These are phyloP conservation scores for Endocarpon pusillum DNA, from an alignment of 495 filamentous ascomycete genomes.

Conservation along the genomic window DNA sequence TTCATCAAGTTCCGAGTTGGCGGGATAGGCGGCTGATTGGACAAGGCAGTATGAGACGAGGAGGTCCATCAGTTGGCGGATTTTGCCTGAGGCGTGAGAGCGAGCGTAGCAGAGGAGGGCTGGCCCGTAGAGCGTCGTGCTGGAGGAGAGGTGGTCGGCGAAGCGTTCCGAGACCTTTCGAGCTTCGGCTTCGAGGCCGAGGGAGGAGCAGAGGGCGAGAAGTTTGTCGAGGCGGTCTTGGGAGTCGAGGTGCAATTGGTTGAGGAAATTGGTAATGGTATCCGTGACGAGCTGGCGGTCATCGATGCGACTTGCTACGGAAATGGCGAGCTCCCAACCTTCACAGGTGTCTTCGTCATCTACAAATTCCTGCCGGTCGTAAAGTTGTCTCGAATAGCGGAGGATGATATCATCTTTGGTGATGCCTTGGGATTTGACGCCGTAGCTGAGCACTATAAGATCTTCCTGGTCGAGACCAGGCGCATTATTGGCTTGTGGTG, in stretches of 20 bases:
- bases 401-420: slow-evolving; percentile 53
- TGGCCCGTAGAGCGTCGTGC: slow-evolving; percentile 56
- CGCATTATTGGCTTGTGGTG: slow-evolving; percentile 16
- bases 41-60: slow-evolving; percentile 73
- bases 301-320: slow-evolving; percentile 57
- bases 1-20: slow-evolving; percentile 45
- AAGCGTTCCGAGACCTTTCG: slow-evolving; percentile 63
- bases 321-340: slow-evolving; percentile 76
- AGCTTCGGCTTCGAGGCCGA: slow-evolving; percentile 54
- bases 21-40: slow-evolving; percentile 63
- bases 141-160: slow-evolving; percentile 49
- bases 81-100: slow-evolving; percentile 52
- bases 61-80: slow-evolving; percentile 67
- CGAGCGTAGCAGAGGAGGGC: slow-evolving; percentile 77
- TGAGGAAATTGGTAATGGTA: slow-evolving; percentile 47
- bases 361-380: slow-evolving; percentile 25
- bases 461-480: slow-evolving; percentile 37
- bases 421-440: slow-evolving; percentile 17
- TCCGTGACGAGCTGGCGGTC: slow-evolving; percentile 44
- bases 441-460: slow-evolving; percentile 43
- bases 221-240: slow-evolving; percentile 54
- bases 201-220: slow-evolving; percentile 47
- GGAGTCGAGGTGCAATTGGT: slow-evolving; percentile 44
- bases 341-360: slow-evolving; percentile 29
- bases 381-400: slow-evolving; percentile 45